Base-by-base conservation (phyloP, 306 rosid species). In the Sesbania bispinosa region DNA sequence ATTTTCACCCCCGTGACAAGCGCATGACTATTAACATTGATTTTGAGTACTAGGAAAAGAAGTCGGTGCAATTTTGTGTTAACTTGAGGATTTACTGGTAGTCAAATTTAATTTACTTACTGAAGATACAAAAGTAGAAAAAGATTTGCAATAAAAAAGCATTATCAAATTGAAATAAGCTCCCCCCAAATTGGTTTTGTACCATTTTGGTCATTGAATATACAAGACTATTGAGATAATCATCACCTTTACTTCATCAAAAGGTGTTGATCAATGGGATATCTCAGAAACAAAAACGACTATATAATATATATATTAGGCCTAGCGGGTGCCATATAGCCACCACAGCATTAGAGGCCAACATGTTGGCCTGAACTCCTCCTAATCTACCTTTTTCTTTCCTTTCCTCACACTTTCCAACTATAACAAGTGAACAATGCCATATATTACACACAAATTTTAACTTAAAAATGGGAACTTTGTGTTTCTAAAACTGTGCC, bases 311-410 rank as follows among this genome's bases (percentile, higher is more conserved):
- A 53, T 4, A n/a, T n/a, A n/a, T n/a, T 64, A 88, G 83, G 80
- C 79, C 93, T 82, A 86, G 98, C 98, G 98, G 97, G 98, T 85
- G 98, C 93, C 85, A 73, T 67, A 60, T 63, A 71, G 90, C 80
- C 86, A 93, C 98, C 98, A 80, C 98, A 62, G 96, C 97, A 82
- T 58, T 74, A 80, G 58, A 62, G 76, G 71, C 78, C 89, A 80
- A n/a, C n/a, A 80, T 54, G 67, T 62, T 64, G 84, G 84, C 85
- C 81, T 78, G 32, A 75, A 45, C 81, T n/a, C n/a, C 79, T 73
- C 76, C 84, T 87, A 79, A 50, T 23, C 84, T 75, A 51, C 52
- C 83, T 18, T 33, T 54, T n/a, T n/a, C n/a, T n/a, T 33, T 54
- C 53, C 16, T 14, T 8, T 20, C 29, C 79, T 55, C 74, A 46